phyloP scores from a whole-genome alignment of 2,329 filamentous ascomycete species.

The Alternaria consortialis region DNA sequence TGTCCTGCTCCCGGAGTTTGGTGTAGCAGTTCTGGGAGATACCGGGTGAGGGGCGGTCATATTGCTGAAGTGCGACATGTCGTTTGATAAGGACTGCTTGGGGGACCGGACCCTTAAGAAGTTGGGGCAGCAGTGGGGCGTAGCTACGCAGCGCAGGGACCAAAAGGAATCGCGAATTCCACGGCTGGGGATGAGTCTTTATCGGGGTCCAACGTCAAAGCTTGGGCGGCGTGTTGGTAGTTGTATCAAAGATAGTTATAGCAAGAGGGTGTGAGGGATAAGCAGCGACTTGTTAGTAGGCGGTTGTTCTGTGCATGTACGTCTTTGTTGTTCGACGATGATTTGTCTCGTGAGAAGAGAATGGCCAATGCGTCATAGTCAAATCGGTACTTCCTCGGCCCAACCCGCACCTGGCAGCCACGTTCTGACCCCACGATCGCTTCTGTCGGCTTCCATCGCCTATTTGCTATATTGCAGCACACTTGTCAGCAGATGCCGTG shows the following conservation, averaged over 20 bases:
- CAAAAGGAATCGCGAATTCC: constrained; percentile 22
- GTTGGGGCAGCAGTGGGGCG: constrained; percentile 19
- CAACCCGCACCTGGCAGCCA: constrained; percentile 18
- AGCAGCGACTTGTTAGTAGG: constrained; percentile 28
- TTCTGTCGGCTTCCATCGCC: constrained; percentile 19
- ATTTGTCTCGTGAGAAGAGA: constrained; percentile 35
- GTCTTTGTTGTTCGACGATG: constrained; percentile 49
- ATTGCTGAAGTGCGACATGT: constrained; percentile 63
- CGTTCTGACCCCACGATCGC: constrained; percentile 25
- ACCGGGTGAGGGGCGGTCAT: constrained; percentile 33
- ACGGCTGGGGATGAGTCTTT: constrained; percentile 12
- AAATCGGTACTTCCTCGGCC: constrained; percentile 23
- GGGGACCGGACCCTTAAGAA: constrained; percentile 68
- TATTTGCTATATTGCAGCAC: constrained; percentile 14
- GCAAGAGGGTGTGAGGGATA: constrained; percentile 24
- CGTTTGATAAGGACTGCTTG: constrained; percentile 74
- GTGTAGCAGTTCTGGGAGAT: constrained; percentile 32
- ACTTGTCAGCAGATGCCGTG: constrained; percentile 8
- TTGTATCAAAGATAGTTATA: constrained; percentile 14
- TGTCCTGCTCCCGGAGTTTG: constrained; percentile 33
- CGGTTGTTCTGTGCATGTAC: constrained; percentile 40
- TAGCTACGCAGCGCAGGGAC: constrained; percentile 26
- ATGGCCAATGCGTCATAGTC: constrained; percentile 37
- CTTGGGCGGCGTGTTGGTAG: constrained; percentile 10
- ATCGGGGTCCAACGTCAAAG: constrained; percentile 12